A percentile compares a stretch with the other conserved stretches of the same genome.
These are phyloP conservation scores for Tolypocladium guangdongense DNA, from an alignment of 2,329 filamentous ascomycete genomes.

Conservation along the genomic window DNA sequence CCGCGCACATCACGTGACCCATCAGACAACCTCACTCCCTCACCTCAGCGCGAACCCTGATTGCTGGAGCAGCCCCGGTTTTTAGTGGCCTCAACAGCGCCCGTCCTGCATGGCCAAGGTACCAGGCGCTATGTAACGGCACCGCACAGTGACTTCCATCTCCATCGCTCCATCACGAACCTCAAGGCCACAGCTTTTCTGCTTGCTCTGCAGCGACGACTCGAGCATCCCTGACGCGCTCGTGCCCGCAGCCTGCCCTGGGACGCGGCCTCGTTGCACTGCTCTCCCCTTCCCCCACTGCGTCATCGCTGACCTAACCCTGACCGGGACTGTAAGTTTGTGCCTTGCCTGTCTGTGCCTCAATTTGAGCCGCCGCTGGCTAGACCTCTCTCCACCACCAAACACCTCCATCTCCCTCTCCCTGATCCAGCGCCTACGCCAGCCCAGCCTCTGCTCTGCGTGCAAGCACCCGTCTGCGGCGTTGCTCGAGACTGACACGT, in stretches of 20 bases:
- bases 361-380: slow-evolving; percentile 20
- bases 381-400: slow-evolving; percentile 3
- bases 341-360: slow-evolving; percentile 22
- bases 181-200: not conserved
- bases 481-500: not conserved
- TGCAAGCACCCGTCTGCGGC: not conserved
- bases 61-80: slow-evolving; percentile 5
- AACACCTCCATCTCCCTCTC: slow-evolving; percentile 4
- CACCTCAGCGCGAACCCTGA: slow-evolving; percentile 1
- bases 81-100: slow-evolving; percentile 10
- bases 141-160: slow-evolving; percentile 23
- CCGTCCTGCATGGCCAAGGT: slow-evolving; percentile 19
- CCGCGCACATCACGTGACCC: not conserved
- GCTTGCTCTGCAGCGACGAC: not conserved
- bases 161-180: slow-evolving; percentile 1
- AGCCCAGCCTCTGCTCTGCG: not conserved
- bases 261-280: not conserved
- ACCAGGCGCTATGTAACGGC: slow-evolving; percentile 20
- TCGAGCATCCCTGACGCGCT: slow-evolving; percentile 1
- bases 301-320: slow-evolving; percentile 30
- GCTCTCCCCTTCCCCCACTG: slow-evolving; percentile 13
- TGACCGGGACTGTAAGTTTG: slow-evolving; percentile 10
- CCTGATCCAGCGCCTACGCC: not conserved
- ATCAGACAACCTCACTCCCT: not conserved
- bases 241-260: not conserved